Percentiles rank a stretch among this genome's conserved stretches.
Conservation (phyloP, 805 yeast genomes). For the Wickerhamomyces pijperi region DNA sequence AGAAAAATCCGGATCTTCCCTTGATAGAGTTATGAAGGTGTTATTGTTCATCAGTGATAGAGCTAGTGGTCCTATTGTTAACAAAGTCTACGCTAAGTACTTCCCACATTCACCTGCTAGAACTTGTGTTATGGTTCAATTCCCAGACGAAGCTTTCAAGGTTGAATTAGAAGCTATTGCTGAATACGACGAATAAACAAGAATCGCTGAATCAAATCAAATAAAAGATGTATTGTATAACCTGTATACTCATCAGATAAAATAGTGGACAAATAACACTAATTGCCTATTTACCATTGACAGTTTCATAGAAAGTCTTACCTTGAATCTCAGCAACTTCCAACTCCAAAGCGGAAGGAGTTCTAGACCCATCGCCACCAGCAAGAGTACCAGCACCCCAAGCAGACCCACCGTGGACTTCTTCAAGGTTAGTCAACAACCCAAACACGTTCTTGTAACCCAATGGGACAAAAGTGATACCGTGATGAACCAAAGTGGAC, state of each 20-base stretch:
- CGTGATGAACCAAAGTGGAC: slow-evolving; percentile 56
- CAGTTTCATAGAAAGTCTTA: slow-evolving; percentile 7
- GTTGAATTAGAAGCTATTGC: slow-evolving; percentile 45
- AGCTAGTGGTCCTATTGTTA: slow-evolving; percentile 29
- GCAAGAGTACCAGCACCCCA: slow-evolving; percentile 81
- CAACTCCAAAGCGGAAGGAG: slow-evolving; percentile 48
- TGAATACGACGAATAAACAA: slow-evolving; percentile 10
- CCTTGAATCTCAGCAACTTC: slow-evolving; percentile 60
- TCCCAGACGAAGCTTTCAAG: slow-evolving; percentile 37
- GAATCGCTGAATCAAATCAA: too few species aligned
- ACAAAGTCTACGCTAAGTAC: slow-evolving; percentile 33
- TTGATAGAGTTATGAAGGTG: slow-evolving; percentile 37
- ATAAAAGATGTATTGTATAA: too few species aligned
- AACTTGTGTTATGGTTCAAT: slow-evolving; percentile 38
- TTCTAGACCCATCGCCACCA: slow-evolving; percentile 60
- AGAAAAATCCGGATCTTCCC: slow-evolving; percentile 32
- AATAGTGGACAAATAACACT: too few species aligned
- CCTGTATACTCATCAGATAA: too few species aligned
- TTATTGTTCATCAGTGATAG: slow-evolving; percentile 35
- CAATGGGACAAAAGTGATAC: slow-evolving; percentile 61
- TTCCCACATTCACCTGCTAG: slow-evolving; percentile 42
- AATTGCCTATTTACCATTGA: too few species aligned
- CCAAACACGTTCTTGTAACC: slow-evolving; percentile 52
- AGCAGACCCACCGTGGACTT: slow-evolving; percentile 67
- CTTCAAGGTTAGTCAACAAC: slow-evolving; percentile 40